Percentiles rank a stretch among this genome's conserved stretches.
phyloP scores from a whole-genome alignment of 164 flowering plant species.

The Liriodendron chinense region DNA sequence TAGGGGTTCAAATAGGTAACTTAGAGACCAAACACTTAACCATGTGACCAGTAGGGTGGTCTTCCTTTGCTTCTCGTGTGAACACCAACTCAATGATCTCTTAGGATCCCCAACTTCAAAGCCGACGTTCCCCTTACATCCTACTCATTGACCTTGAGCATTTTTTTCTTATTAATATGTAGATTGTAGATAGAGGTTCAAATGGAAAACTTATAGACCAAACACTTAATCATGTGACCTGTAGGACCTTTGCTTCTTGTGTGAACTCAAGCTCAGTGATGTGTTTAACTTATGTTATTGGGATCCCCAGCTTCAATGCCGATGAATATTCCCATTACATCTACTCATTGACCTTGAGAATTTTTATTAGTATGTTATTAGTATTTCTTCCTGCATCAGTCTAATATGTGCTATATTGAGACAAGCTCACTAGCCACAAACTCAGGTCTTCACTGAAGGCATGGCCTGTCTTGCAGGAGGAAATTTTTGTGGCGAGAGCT shows the following conservation, averaged over 20 bases:
- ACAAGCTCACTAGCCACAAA: neutral
- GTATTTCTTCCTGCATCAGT: neutral
- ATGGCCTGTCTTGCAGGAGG: conserved; percentile 57
- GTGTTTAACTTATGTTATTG: neutral
- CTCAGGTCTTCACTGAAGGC: neutral
- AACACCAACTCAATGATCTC: no score
- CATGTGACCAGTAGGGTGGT: no score
- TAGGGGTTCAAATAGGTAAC: no score
- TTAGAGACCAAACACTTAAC: no score
- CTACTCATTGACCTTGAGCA: neutral
- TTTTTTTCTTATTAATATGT: neutral
- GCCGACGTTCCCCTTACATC: no score
- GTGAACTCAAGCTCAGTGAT: neutral
- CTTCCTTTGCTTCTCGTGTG: no score
- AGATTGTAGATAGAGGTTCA: neutral
- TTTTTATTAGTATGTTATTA: neutral
- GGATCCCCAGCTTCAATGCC: neutral
- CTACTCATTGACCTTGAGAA: neutral
- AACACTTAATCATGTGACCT: neutral
- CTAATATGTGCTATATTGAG: no score
- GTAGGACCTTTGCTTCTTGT: neutral
- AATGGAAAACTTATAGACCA: neutral
- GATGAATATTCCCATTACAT: neutral
- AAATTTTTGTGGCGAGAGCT: conserved; percentile 86
- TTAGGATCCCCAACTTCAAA: no score